Evolutionary conservation across 2,329 filamentous ascomycete species (phyloP), one percentile per base, ranked within the genome.

Genomic region (Fusarium tanahbumbuense): DNA sequence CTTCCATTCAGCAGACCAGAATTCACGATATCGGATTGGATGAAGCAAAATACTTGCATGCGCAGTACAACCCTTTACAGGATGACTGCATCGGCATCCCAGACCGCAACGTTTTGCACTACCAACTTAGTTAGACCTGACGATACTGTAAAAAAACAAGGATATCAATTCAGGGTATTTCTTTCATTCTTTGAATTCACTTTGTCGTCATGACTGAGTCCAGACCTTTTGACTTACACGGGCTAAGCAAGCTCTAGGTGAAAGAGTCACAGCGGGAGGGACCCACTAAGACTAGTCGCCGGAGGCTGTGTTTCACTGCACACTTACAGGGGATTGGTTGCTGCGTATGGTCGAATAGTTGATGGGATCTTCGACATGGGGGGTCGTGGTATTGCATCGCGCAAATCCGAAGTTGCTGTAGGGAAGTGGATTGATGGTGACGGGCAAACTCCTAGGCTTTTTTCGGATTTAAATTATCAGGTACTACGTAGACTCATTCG

Each of bases 381-480:
- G 34, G 34, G 34, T 37, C 34, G 34, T 37, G 18, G 34, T 37
- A 37, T 37, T 54, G 63, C 52, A 63, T 67, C 63, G 64, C 58
- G 57, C 37, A 67, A 63, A 44, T 22, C 57, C 64, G 64, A 55
- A 34, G 34, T 12, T 12, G 12, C 44, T 55, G 59, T 46, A 27
- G 44, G 34, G 34, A n/a, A 50, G 15, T 16, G 10, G 25, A 16
- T 23, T 15, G 32, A n/a, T 32, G 28, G 22, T 25, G 34, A 49
- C 48, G 18, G 65, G 65, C 65, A 68, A 68, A 64, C 66, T 30
- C 49, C 49, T 53, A 68, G 66, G 64, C 66, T 64, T 60, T 53
- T 49, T 20, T 37, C 28, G 15, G 16, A 20, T 32, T 10, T n/a
- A 15, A 41, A n/a, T 16, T 40, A 32, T 12, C 22, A n/a, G n/a